phyloP scores from a whole-genome alignment of 768 basidiomycete genomes.

The Termitomyces eurrhizus region DNA sequence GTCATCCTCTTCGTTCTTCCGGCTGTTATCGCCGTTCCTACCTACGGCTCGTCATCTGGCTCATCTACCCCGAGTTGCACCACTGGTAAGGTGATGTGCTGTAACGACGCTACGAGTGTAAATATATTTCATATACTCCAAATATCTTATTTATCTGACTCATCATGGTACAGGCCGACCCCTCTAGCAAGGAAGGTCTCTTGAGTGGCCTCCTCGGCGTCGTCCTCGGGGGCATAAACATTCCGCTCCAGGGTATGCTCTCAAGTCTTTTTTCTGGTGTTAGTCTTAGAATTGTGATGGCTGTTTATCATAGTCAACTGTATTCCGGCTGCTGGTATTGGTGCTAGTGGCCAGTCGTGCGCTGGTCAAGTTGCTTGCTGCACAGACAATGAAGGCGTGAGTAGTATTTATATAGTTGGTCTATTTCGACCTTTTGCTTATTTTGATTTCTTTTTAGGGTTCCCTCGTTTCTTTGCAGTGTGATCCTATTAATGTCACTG shows the following conservation, averaged over 20 bases:
- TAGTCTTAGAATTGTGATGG: too few relatives aligned
- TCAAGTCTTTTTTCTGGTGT: too few relatives aligned
- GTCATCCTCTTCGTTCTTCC: not conserved
- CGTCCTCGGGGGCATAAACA: not conserved
- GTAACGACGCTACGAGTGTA: not conserved
- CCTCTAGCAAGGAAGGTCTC: not conserved
- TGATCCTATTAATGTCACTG: not conserved
- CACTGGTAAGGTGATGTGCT: not conserved
- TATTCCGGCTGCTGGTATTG: not conserved
- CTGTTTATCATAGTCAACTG: not conserved
- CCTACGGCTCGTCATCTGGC: too few relatives aligned
- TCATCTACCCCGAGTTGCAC: not conserved
- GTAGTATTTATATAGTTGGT: not conserved
- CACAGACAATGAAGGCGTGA: not conserved
- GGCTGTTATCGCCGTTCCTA: not conserved
- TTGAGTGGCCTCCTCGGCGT: not conserved
- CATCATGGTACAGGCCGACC: not conserved
- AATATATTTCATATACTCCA: too few relatives aligned
- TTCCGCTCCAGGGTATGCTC: not conserved
- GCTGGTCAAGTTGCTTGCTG: not conserved
- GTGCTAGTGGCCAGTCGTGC: not conserved
- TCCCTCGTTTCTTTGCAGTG: not conserved
- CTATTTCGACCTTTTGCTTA: not conserved
- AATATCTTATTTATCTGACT: not conserved
- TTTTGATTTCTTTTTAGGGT: not conserved